Evolutionary conservation across 2,329 filamentous ascomycete species (phyloP), one percentile per base, ranked within the genome.

Genomic region (Aureobasidium mangrovei): DNA sequence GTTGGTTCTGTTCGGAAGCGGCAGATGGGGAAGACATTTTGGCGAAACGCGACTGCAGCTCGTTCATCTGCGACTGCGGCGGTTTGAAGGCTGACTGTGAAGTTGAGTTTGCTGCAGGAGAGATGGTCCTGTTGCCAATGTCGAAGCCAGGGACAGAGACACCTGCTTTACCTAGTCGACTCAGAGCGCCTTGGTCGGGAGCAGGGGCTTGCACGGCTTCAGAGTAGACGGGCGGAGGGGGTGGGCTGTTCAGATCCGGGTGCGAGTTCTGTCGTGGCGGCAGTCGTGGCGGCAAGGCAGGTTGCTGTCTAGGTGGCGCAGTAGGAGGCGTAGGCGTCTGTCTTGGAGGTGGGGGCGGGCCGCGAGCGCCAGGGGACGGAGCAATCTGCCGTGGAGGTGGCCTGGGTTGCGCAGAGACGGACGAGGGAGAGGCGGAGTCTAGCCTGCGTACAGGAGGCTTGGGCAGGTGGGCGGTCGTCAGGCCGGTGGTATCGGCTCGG

Each of bases 71-170:
- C 32, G 71, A 63, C 62, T 66, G 56, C 61, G 65, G 29, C 60
- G 60, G 35, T 64, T 63, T 40, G 74, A 58, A 69, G 71, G 60
- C 53, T n/a, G 55, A 29, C 5, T 42, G 26, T 7, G 41, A n/a
- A 10, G 40, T 9, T 6, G 66, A 67, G 56, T 65, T 47, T 26
- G 57, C 32, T 5, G 40, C 38, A 3, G 47, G 44, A n/a, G 49
- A 49, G 29, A 47, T 66, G n/a, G 62, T 62, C 55, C 60, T 70
- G 44, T 64, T 67, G 3, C 82, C 83, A 57, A 95, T 94, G 4
- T 86, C 86, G 3, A 95, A 74, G 0, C 79, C 85, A 0, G 89
- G 85, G 0, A 95, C 88, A 0, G 84, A 86, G 4, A 95, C 76
- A 1, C 90, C 90, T 1, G 87, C 84, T 36, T 82, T 78, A 8